Base-by-base conservation (phyloP, 2,329 filamentous ascomycete genomes). In the Corniculantispora saksenae region DNA sequence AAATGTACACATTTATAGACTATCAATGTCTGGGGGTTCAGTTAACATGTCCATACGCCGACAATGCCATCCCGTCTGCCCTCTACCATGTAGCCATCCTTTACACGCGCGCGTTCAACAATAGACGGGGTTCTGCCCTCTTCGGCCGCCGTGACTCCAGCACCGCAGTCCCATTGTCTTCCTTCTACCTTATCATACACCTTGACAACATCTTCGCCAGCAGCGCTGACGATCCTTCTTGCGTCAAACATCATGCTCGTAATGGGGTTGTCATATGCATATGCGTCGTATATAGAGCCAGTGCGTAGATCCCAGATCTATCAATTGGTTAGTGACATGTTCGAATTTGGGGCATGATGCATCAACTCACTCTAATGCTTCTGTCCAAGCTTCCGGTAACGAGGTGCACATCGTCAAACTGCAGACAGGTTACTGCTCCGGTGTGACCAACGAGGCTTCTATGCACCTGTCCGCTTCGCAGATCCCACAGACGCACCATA, bases 281-380 rank as follows among this genome's bases (percentile, higher is more conserved):
- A 99, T 21, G 94, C 95, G 76, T 99, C 95, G 76, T 91, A 91
- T 71, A 99, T 97, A 40, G 93, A 94, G 54, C 95, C 95, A 15
- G 93, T 98, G 63, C 95, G 91, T 64, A 99, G 90, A 79, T 99
- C 95, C 95, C 95, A 99, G 75, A 99, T 98, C 94, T 98, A 74
- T 64, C 66, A 69, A 70, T 15, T 29, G 38, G 43, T 56, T 47
- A 47, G 19, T 47, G 6, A 12, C 32, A 17, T 50, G 43, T 38
- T n/a, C 13, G 3, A 15, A 27, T 2, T 10, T 40, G 15, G 13
- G 15, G 4, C 47, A 13, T 3, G 3, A 15, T 21, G 17, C 23
- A 10, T 7, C 17, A 21, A 84, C 93, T 86, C 84, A 98, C 94
- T 80, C 95, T 85, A 75, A 99, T 92, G 76, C 94, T 98, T 73